These are phyloP conservation scores for Polyporus tsugae DNA, from an alignment of 1,284 basidiomycete species.

Conservation along the genomic window DNA sequence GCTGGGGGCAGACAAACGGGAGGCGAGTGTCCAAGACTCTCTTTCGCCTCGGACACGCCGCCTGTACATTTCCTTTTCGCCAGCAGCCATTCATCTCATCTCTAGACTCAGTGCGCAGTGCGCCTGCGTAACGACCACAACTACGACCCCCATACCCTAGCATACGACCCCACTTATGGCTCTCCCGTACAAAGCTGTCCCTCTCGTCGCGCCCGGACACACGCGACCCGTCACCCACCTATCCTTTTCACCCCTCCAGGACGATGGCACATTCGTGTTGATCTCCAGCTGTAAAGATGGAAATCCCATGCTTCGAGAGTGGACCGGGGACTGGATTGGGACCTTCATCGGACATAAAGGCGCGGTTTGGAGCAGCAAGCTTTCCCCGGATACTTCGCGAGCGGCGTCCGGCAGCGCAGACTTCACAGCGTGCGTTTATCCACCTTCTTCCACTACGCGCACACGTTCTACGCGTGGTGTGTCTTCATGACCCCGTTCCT, in stretches of 20 bases:
- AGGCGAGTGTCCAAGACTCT: constrained; percentile 15
- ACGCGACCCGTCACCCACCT: constrained; percentile 93
- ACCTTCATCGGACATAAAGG: constrained; percentile 99
- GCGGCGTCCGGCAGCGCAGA: constrained; percentile 97
- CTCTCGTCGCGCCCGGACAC: constrained; percentile 82
- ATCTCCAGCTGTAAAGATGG: constrained; percentile 97
- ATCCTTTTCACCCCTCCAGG: constrained; percentile 86
- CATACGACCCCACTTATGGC: constrained; percentile 41
- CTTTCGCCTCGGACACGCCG: constrained; percentile 17
- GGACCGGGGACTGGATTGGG: constrained; percentile 99
- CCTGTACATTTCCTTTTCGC: constrained; percentile 29
- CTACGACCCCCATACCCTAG: constrained; percentile 37
- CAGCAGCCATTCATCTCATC: constrained; percentile 43
- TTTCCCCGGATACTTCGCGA: constrained; percentile 85
- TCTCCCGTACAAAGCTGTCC: constrained; percentile 64
- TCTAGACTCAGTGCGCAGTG: constrained; percentile 60
- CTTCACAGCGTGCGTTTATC: constrained; percentile 87
- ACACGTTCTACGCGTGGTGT: neutral
- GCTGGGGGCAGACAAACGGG: neutral
- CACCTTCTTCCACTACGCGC: neutral
- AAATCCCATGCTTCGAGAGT: constrained; percentile 94
- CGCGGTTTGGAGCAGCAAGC: constrained; percentile 97
- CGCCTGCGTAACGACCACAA: constrained; percentile 52
- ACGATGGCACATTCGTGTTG: constrained; percentile 87
- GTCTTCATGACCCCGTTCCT: constrained; percentile 15